Evolutionary conservation across 2,329 filamentous ascomycete genomes (phyloP).

Genomic region (Chalara sp.): DNA sequence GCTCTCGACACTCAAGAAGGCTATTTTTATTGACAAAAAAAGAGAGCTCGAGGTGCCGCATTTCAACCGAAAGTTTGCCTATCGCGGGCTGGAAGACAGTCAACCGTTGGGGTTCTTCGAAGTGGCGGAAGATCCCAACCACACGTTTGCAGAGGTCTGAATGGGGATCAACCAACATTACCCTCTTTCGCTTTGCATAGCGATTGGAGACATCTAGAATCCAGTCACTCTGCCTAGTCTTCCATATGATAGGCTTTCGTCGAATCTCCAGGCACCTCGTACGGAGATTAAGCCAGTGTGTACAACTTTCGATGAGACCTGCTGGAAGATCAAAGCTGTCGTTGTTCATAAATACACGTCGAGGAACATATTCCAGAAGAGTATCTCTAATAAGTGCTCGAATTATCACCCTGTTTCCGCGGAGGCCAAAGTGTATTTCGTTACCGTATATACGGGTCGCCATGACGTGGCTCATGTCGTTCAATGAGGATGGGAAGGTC

Average conservation of each 20-base stretch:
- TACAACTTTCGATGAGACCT: conserved; percentile 41
- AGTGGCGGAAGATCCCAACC: conserved; percentile 38
- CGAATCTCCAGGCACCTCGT: conserved; percentile 45
- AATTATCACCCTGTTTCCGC: conserved; percentile 34
- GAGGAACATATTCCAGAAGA: conserved; percentile 30
- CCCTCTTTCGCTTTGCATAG: conserved; percentile 20
- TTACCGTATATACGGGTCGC: conserved; percentile 30
- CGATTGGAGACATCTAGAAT: conserved; percentile 26
- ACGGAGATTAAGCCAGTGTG: conserved; percentile 50
- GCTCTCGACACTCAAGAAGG: conserved; percentile 40
- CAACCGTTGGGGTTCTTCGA: conserved; percentile 38
- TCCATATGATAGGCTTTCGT: conserved; percentile 36
- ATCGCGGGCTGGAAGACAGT: conserved; percentile 38
- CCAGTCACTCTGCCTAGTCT: conserved; percentile 32
- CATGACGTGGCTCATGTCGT: conserved; percentile 45
- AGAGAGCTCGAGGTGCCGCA: conserved; percentile 44
- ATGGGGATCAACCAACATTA: conserved; percentile 42
- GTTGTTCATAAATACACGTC: conserved; percentile 21
- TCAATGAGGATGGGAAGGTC: conserved; percentile 43
- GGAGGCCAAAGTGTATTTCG: conserved; percentile 48
- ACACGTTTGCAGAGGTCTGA: conserved; percentile 34
- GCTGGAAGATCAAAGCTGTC: conserved; percentile 41
- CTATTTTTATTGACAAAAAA: conserved; percentile 42
- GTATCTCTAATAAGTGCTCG: conserved; percentile 27
- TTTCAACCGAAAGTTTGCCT: conserved; percentile 35